Percentiles rank a stretch among this genome's conserved stretches.
phyloP scores from a whole-genome alignment of 164 flowering plant species.

The Nelumbo lutea region DNA sequence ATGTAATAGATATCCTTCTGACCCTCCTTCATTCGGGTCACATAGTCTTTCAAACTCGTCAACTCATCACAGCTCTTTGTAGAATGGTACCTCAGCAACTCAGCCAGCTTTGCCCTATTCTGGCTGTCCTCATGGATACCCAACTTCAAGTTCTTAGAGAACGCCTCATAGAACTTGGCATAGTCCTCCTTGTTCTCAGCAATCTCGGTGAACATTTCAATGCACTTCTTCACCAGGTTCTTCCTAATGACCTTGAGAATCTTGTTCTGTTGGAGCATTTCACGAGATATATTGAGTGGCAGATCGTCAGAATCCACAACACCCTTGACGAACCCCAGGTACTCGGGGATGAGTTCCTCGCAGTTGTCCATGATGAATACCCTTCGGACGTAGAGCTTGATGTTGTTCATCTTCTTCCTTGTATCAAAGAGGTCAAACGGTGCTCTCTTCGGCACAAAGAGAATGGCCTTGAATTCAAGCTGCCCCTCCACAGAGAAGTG shows the following conservation, averaged over 20 bases:
- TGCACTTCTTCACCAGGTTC: constrained; percentile 70
- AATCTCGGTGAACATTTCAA: constrained; percentile 59
- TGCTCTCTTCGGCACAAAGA: constrained; percentile 53
- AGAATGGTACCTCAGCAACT: constrained; percentile 48
- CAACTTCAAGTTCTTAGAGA: constrained; percentile 59
- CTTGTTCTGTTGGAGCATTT: constrained; percentile 62
- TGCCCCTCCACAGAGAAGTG: constrained; percentile 71
- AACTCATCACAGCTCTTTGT: constrained; percentile 72
- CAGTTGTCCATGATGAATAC: constrained; percentile 63
- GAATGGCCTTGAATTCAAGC: constrained; percentile 55
- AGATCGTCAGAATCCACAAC: constrained; percentile 61
- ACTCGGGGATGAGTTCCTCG: constrained; percentile 59
- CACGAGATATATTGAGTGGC: constrained; percentile 65
- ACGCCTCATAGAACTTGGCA: constrained; percentile 54
- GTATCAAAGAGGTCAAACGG: constrained; percentile 64
- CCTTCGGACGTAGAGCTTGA: constrained; percentile 55
- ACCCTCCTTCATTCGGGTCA: constrained; percentile 68
- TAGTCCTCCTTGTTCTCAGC: constrained; percentile 62
- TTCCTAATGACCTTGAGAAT: constrained; percentile 61
- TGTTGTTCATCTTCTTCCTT: constrained; percentile 56
- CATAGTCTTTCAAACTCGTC: constrained; percentile 72
- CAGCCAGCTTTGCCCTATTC: constrained; percentile 55
- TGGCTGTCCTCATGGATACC: constrained; percentile 63
- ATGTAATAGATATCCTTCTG: constrained; percentile 67
- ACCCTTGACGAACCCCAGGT: constrained; percentile 53